phyloP scores from a whole-genome alignment of 139 green algal species.

The Chlamydomonas schloesseri region DNA sequence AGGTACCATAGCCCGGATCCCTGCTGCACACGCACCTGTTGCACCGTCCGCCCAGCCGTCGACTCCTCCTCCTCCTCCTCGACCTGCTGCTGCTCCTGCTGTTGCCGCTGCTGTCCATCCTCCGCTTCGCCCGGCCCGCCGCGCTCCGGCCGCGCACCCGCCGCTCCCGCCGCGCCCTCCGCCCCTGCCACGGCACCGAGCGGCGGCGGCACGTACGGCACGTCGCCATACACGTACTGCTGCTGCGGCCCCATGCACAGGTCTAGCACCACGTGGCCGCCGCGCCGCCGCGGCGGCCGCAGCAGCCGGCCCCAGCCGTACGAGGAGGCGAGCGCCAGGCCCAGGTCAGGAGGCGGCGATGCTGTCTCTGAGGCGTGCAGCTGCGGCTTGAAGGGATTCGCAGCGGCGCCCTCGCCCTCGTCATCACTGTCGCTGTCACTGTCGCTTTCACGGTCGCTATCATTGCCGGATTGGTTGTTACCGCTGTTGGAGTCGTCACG shows the following conservation, averaged over 20 bases:
- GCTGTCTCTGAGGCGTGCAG: background rate
- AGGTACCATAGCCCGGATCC: too few relatives aligned
- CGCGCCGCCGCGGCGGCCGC: constrained; percentile 68
- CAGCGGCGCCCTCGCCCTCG: background rate
- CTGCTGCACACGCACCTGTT: too few relatives aligned
- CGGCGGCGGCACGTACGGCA: too few relatives aligned
- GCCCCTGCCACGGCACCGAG: too few relatives aligned
- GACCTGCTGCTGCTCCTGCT: constrained; percentile 1
- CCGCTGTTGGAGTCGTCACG: too few relatives aligned
- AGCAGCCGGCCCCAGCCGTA: constrained; percentile 49
- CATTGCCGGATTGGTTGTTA: too few relatives aligned
- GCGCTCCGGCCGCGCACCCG: too few relatives aligned
- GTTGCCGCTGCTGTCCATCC: too few relatives aligned
- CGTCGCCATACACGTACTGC: background rate
- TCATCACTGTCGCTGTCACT: background rate
- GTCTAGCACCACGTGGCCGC: constrained; percentile 80
- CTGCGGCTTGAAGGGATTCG: background rate
- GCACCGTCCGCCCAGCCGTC: too few relatives aligned
- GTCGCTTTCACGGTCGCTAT: background rate
- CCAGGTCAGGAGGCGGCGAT: background rate
- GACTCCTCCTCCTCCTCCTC: too few relatives aligned
- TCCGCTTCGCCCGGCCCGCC: too few relatives aligned
- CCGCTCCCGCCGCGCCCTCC: background rate
- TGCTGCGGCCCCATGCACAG: constrained; percentile 62
- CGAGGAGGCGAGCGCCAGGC: background rate